Conservation (phyloP, 805 yeast species). For the Dipodascus albidus region DNA sequence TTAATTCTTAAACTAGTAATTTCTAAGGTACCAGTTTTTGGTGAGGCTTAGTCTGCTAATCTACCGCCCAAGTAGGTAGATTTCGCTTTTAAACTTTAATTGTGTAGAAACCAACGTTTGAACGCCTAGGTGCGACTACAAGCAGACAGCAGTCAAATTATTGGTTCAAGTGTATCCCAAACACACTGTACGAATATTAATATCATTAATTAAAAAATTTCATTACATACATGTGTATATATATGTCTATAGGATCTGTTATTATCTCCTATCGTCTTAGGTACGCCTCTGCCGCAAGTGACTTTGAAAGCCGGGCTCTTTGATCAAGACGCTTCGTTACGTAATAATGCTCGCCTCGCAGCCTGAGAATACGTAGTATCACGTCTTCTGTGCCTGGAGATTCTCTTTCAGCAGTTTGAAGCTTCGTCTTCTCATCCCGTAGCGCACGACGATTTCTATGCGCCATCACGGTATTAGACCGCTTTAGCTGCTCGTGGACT, state of each 20-base stretch:
- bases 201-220: too few species aligned
- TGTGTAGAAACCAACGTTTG: too few species aligned
- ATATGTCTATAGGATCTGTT: background rate
- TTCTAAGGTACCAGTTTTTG: background rate
- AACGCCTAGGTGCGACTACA: too few species aligned
- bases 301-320: slow-evolving; percentile 46
- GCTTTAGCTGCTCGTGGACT: slow-evolving; percentile 36
- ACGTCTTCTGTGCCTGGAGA: slow-evolving; percentile 51
- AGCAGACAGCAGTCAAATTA: too few species aligned
- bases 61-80: too few species aligned
- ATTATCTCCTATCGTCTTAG: background rate
- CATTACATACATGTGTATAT: too few species aligned
- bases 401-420: slow-evolving; percentile 34
- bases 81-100: background rate
- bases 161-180: too few species aligned
- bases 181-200: too few species aligned
- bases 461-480: slow-evolving; percentile 59
- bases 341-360: slow-evolving; percentile 49
- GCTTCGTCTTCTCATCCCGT: slow-evolving; percentile 34
- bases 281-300: slow-evolving; percentile 37
- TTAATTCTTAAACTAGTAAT: too few species aligned
- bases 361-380: slow-evolving; percentile 55
- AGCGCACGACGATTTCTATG: slow-evolving; percentile 53
- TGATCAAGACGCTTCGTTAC: slow-evolving; percentile 50
- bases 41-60: background rate